Conservation (phyloP, 805 yeast species). For the Spathaspora hagerdaliae region DNA sequence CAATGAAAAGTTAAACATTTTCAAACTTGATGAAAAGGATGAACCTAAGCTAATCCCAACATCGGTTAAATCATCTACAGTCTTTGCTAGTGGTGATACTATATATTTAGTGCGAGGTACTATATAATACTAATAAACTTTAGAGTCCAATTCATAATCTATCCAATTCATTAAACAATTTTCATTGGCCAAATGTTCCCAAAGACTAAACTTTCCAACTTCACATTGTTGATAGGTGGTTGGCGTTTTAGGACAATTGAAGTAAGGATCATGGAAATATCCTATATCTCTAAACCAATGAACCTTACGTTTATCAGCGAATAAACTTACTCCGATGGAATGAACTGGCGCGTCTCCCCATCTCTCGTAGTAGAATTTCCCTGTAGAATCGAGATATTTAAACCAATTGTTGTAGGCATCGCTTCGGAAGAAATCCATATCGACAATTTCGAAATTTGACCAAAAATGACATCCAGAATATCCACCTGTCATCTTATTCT, state of each 20-base stretch:
- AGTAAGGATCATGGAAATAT: slow-evolving; percentile 69
- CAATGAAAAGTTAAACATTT: slow-evolving; percentile 44
- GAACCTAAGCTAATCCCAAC: slow-evolving; percentile 27
- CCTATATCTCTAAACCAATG: slow-evolving; percentile 92
- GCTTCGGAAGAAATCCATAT: slow-evolving; percentile 73
- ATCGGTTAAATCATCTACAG: slow-evolving; percentile 35
- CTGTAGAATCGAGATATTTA: slow-evolving; percentile 57
- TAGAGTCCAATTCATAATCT: slow-evolving; percentile 18
- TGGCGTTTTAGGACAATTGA: slow-evolving; percentile 63
- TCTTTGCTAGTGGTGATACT: slow-evolving; percentile 46
- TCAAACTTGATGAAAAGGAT: slow-evolving; percentile 25
- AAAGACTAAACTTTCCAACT: slow-evolving; percentile 52
- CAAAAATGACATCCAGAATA: slow-evolving; percentile 82
- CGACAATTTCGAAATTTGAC: slow-evolving; percentile 85
- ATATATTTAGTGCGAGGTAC: slow-evolving; percentile 52
- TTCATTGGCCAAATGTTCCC: slow-evolving; percentile 53
- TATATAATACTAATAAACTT: slow-evolving; percentile 9
- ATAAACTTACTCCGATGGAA: slow-evolving; percentile 66
- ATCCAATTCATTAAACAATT: slow-evolving; percentile 78
- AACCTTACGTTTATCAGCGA: slow-evolving; percentile 62
- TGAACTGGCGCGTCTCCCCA: slow-evolving; percentile 97
- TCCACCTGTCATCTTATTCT: slow-evolving; percentile 38
- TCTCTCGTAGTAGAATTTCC: slow-evolving; percentile 84
- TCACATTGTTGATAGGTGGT: slow-evolving; percentile 42
- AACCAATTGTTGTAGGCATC: slow-evolving; percentile 67